phyloP scores from a whole-genome alignment of 2,329 filamentous ascomycete species.

The Chrysoporthe austroafricana region DNA sequence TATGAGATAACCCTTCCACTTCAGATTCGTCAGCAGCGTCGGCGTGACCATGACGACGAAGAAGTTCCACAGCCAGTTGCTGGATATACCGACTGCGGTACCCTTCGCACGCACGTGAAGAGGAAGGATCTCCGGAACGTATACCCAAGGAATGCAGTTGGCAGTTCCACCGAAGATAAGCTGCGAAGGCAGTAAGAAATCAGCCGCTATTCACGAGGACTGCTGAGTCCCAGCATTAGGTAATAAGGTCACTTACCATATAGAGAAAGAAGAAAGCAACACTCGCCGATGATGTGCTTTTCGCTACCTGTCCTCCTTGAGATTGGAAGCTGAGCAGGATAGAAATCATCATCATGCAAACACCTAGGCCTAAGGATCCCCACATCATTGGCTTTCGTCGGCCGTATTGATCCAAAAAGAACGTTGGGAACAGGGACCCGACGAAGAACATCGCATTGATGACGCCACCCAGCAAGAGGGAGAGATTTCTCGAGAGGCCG shows the following conservation, averaged over 20 bases:
- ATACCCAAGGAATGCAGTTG: slow-evolving; percentile 43
- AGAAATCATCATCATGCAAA: slow-evolving; percentile 45
- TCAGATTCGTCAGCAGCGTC: slow-evolving; percentile 48
- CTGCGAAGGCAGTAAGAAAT: background rate
- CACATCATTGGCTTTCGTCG: slow-evolving; percentile 49
- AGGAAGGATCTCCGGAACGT: slow-evolving; percentile 42
- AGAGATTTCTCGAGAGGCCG: slow-evolving; percentile 36
- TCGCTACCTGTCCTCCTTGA: slow-evolving; percentile 27
- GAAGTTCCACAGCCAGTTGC: slow-evolving; percentile 45
- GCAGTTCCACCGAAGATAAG: slow-evolving; percentile 37
- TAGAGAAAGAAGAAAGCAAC: slow-evolving; percentile 44
- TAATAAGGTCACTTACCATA: slow-evolving; percentile 22
- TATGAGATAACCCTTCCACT: slow-evolving; percentile 57
- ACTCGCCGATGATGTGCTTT: slow-evolving; percentile 33
- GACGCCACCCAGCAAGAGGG: slow-evolving; percentile 42
- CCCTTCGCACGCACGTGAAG: slow-evolving; percentile 40
- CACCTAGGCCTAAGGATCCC: slow-evolving; percentile 39
- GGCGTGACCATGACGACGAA: slow-evolving; percentile 54
- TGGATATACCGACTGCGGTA: slow-evolving; percentile 38
- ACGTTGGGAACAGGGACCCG: slow-evolving; percentile 35
- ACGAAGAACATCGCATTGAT: slow-evolving; percentile 45
- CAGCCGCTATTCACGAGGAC: background rate
- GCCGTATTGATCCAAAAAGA: slow-evolving; percentile 33
- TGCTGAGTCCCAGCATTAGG: background rate
- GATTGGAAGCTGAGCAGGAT: slow-evolving; percentile 37